phyloP scores from a whole-genome alignment of 1,139 yeast genomes.

The Diutina siamensis region DNA sequence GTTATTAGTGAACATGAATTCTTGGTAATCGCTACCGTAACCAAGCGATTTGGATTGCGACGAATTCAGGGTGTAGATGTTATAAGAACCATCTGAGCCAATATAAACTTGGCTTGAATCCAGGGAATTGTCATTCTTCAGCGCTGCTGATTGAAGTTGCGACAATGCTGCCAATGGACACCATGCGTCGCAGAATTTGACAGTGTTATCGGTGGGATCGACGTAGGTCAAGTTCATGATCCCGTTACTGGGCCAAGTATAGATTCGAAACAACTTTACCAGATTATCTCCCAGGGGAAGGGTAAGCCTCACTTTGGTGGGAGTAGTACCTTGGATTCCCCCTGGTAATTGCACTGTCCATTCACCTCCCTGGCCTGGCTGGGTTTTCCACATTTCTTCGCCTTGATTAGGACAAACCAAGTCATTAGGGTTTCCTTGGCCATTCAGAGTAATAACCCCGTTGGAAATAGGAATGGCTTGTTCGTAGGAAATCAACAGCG shows the following conservation, averaged over 20 bases:
- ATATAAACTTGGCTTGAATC: constrained; percentile 18
- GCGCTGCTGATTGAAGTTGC: constrained; percentile 17
- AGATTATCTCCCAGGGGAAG: constrained; percentile 46
- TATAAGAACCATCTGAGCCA: constrained; percentile 24
- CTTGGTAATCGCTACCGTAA: constrained; percentile 49
- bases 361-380: constrained; percentile 44
- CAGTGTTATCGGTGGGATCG: constrained; percentile 53
- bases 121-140: constrained; percentile 15
- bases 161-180: constrained; percentile 50
- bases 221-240: constrained; percentile 85
- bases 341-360: constrained; percentile 57
- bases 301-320: constrained; percentile 66
- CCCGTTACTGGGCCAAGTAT: constrained; percentile 73
- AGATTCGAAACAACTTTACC: constrained; percentile 56
- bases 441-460: constrained; percentile 48
- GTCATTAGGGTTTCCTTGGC: constrained; percentile 29
- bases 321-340: constrained; percentile 39
- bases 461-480: constrained; percentile 56
- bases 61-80: constrained; percentile 28
- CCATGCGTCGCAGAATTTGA: constrained; percentile 69
- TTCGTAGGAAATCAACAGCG: constrained; percentile 40
- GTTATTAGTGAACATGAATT: constrained; percentile 67
- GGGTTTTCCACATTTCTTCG: constrained; percentile 42
- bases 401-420: constrained; percentile 49
- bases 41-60: constrained; percentile 34